Base-by-base conservation (phyloP, 192 early-diverging fungal genomes). In the Coemansia sp. region DNA sequence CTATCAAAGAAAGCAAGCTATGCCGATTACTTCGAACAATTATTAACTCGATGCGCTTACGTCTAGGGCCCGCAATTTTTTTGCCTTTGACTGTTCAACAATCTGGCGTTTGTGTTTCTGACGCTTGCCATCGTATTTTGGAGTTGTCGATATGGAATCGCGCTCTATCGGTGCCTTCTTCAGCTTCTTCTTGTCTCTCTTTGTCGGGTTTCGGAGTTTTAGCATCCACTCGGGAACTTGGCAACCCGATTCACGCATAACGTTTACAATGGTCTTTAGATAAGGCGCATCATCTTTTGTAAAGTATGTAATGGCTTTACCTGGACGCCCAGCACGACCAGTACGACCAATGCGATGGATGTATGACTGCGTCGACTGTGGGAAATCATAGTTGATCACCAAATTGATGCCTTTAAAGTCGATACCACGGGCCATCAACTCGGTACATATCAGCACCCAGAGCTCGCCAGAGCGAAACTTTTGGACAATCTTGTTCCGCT, bases 381-480 rank as follows among this genome's bases (percentile, higher is more conserved):
- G 96, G 69, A 98, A 96, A 72, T 99, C 97, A 63, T 96, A 99
- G 71, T 99, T 99, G 83, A 99, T 92, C 27, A 99, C 97, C 59
- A 94, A 64, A 56, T 95, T 92, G 24, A 99, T 95, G 19, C 93
- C 94, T 73, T 97, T 96, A 78, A 99, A 97, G 83, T 99, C 96
- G 69, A 99, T 91, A 85, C 97, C 97, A 73, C 97, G 91, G 7
- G 94, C 90, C 92, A 98, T 94, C 49, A 99, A 74, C 63, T 99
- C 96, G 2, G 97, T 98, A 30, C 94, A 87, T 56, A 99, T 97
- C 47, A 99, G 80, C 26, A 97, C 91, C 94, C 95, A 97, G 18
- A 95, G 88, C 65, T 91, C 89, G 30, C 97, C 96, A 9, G 81
- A 64, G 18, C 94, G 85, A 84, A 99, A 98, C 51, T 90, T 87